These are phyloP conservation scores for Aureobasidium sp. DNA, from an alignment of 2,329 filamentous ascomycete genomes.

Conservation along the genomic window DNA sequence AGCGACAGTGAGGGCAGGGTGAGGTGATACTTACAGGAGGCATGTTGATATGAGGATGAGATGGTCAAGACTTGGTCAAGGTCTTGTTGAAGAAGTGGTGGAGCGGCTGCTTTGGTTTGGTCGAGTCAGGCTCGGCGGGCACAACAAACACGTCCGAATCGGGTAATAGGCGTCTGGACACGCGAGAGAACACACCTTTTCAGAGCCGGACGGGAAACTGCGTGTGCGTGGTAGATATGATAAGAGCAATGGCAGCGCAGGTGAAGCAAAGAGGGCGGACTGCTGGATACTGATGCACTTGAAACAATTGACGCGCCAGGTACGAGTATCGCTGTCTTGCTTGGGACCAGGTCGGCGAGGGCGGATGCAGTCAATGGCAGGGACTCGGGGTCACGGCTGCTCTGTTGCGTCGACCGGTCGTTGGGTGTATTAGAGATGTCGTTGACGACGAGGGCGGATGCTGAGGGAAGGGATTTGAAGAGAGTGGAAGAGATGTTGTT, in stretches of 20 bases:
- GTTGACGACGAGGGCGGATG: constrained; percentile 6
- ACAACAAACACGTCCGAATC: constrained; percentile 16
- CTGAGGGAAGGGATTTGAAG: constrained; percentile 11
- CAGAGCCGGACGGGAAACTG: neutral
- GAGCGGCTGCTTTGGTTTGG: constrained; percentile 3
- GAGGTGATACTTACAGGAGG: constrained; percentile 28
- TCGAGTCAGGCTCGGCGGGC: constrained; percentile 11
- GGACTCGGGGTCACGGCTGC: neutral
- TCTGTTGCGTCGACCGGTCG: constrained; percentile 1
- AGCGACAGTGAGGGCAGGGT: neutral
- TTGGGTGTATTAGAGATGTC: neutral
- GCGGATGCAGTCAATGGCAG: constrained; percentile 6
- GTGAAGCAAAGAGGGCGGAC: constrained; percentile 9
- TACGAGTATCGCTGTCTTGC: neutral
- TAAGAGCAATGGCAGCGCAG: constrained; percentile 4
- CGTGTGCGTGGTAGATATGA: neutral
- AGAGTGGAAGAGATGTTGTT: constrained; percentile 8
- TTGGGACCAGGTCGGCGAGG: neutral
- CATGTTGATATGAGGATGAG: constrained; percentile 23
- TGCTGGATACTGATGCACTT: constrained; percentile 8
- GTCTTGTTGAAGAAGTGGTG: neutral
- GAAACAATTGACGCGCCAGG: constrained; percentile 12
- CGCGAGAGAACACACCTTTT: constrained; percentile 7
- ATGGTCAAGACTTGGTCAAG: constrained; percentile 10
- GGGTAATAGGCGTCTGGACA: constrained; percentile 8